Base-by-base conservation (phyloP, 306 rosid species). In the Purshia tridentata region DNA sequence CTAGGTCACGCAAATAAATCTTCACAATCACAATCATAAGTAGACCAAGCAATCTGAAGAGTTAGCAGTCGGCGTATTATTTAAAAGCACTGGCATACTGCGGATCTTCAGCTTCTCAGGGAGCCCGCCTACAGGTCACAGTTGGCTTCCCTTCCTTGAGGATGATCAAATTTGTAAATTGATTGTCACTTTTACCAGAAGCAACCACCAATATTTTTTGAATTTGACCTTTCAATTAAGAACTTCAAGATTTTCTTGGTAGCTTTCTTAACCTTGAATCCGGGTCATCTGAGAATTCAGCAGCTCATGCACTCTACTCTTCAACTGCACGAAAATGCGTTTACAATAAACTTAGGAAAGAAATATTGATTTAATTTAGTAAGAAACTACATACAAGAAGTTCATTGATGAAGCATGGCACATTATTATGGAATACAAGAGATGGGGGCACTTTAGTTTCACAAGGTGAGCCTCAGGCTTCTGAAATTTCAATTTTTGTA, bases 251-350 rank as follows among this genome's bases (percentile, higher is more conserved):
- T 51, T 57, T 63, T 76, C 81, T 40, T 64, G 70, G 72, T 75
- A 48, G 71, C 64, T 72, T 67, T 69, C 65, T 9, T 19, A 69
- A 65, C 57, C 73, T 46, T 72, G 76, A 70, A 94, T 88, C 84
- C 80, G 84, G 41, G 78, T 66, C 96, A 84, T 83, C 82, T 91
- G 99, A 53, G 80, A 57, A 65, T 77, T 79, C 51, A 94, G 88
- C 82, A 91, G 85, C 84, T 91, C 89, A 49, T 85, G 86, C 76
- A 91, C 97, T 81, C 81, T 83, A 3, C 57, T 77, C 81, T 91
- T 88, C 77, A 94, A 74, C 99, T 91, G 82, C 86, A 78, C 61
- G 49, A 29, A 74, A 64, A 79, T 47, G 49, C 52, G 48, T 41
- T 59, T 22, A 35, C 35, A 67, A 12, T 67, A 5, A n/a, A 68